phyloP scores from a whole-genome alignment of 2,329 filamentous ascomycete genomes.

The Coniochaeta sp. region DNA sequence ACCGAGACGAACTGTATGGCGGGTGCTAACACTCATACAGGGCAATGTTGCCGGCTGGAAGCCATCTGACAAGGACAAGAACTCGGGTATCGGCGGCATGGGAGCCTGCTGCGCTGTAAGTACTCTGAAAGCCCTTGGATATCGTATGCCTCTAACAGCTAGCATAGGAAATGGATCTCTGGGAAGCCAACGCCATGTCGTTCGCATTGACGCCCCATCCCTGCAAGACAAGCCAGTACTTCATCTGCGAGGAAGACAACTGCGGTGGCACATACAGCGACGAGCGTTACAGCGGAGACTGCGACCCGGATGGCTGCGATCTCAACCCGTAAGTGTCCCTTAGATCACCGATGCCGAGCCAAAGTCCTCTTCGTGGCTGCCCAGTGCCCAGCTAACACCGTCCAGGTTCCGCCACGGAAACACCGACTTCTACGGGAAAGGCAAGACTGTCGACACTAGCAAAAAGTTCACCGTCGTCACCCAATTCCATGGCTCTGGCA shows the following conservation, averaged over 20 bases:
- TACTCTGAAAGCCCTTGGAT: neutral
- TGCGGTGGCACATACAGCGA: conserved; percentile 35
- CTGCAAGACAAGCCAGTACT: conserved; percentile 38
- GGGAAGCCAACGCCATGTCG: conserved; percentile 54
- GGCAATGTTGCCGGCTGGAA: conserved; percentile 36
- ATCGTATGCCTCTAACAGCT: neutral
- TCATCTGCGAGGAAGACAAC: conserved; percentile 26
- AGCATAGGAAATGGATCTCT: conserved; percentile 26
- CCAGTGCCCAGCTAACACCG: neutral
- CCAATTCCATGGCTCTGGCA: conserved; percentile 34
- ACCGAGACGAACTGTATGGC: neutral
- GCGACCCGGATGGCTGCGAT: conserved; percentile 55
- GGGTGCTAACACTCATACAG: conserved; percentile 16
- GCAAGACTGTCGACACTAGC: conserved; percentile 42
- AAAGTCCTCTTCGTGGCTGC: neutral
- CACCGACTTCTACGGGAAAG: conserved; percentile 47
- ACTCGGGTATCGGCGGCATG: conserved; percentile 34
- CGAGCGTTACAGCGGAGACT: conserved; percentile 44
- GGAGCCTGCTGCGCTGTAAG: conserved; percentile 41
- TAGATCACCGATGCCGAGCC: conserved; percentile 7
- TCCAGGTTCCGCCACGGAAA: conserved; percentile 41
- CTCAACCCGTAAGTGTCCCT: conserved; percentile 45
- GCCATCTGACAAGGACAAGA: conserved; percentile 38
- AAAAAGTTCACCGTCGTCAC: conserved; percentile 50
- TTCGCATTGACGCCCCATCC: conserved; percentile 52